A percentile compares a stretch with the other conserved stretches of the same genome.
Evolutionary conservation across 768 basidiomycete species (phyloP).

Genomic region (Suillus occidentalis): DNA sequence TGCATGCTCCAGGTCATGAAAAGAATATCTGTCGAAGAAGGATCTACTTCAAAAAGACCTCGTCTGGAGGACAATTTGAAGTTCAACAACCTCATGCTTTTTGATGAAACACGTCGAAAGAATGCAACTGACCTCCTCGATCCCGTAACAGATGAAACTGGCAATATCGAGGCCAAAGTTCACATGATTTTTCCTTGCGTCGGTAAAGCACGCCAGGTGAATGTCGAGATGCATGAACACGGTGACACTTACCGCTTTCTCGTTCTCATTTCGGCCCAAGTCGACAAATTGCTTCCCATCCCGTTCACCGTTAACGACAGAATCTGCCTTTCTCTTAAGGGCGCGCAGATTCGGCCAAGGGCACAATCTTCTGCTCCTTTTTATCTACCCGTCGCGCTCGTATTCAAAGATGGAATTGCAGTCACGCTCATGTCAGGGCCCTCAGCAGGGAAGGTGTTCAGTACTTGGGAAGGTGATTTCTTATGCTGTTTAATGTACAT

Average conservation of each 20-base stretch:
- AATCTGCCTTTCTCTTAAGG: slow-evolving; percentile 49
- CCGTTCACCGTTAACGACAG: slow-evolving; percentile 42
- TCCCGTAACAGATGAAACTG: slow-evolving; percentile 30
- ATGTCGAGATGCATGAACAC: slow-evolving; percentile 25
- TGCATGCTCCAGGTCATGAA: slow-evolving; percentile 5
- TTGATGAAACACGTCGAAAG: slow-evolving; percentile 29
- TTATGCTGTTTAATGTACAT: background rate
- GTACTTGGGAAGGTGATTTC: slow-evolving; percentile 43
- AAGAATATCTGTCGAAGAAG: slow-evolving; percentile 1
- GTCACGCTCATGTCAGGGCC: slow-evolving; percentile 37
- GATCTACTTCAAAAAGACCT: slow-evolving; percentile 1
- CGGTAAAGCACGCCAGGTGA: slow-evolving; percentile 29
- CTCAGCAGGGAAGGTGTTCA: slow-evolving; percentile 30
- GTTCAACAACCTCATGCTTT: slow-evolving; percentile 7
- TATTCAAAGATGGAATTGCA: slow-evolving; percentile 43
- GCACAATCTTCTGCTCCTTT: slow-evolving; percentile 27
- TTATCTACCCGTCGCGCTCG: slow-evolving; percentile 41
- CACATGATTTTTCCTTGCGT: slow-evolving; percentile 46
- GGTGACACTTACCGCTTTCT: slow-evolving; percentile 34
- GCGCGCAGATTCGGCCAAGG: slow-evolving; percentile 35
- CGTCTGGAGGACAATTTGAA: background rate
- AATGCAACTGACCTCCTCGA: slow-evolving; percentile 34
- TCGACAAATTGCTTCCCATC: slow-evolving; percentile 36
- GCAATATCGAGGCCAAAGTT: slow-evolving; percentile 42
- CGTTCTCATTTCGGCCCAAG: slow-evolving; percentile 37